Evolutionary conservation across 352 stramenopile species (phyloP), one percentile per base, ranked within the genome.

Genomic region (Phytophthora sp.): DNA sequence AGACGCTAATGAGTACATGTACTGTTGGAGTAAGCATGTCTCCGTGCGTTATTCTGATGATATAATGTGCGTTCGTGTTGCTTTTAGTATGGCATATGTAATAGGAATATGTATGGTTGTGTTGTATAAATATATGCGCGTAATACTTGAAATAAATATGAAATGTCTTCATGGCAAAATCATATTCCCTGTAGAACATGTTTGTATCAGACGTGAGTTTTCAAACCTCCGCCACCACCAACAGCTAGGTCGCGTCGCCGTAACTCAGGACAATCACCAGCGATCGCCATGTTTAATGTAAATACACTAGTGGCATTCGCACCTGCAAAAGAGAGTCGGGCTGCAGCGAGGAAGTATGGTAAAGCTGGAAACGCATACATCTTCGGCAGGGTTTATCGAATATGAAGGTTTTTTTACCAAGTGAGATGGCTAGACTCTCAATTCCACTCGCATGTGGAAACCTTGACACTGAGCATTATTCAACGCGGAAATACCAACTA

Each of bases 351-450:
- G 23, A 50, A 42, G 20, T 68, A 63, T 36, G 33, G 9, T 38
- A 26, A n/a, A 18, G 45, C 44, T 13, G 53, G 45, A 7, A 63
- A 35, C 12, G 47, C 61, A 2, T 63, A 42, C 30, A 63, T 59
- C 2, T 29, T 61, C 24, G 44, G 33, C 3, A 24, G 52, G 30
- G 49, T 70, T 4, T 55, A 31, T 35, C 42, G 35, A 2, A 16
- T 65, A 26, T 41, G 53, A 20, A 55, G 57, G 35, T 38, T 27
- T 0, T 27, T 71, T 4, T 58, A 49, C 7, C 30, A 65, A n/a
- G 7, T 70, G 12, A 26, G 23, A 16, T 61, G 54, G 62, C 16
- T 70, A 3, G 54, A 70, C 33, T 56, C 62, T n/a, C 62, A 64
- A 16, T 65, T 65, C 11, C 54, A 70, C 18, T 35, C 20, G 1